These are phyloP conservation scores for Dianthus caryophyllus DNA, from an alignment of 148 eudicot species.

Conservation along the genomic window DNA sequence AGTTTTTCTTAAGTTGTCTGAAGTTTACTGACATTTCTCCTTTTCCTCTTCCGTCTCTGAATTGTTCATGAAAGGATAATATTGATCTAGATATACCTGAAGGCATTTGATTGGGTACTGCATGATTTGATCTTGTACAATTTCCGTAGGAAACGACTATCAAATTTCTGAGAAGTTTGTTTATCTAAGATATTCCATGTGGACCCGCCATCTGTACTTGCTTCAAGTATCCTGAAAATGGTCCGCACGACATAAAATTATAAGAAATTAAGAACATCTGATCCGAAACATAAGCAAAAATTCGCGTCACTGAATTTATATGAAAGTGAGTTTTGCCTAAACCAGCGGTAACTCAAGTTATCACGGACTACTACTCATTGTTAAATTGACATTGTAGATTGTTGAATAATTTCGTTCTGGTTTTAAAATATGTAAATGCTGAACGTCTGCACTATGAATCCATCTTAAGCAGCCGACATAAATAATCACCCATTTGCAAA, in stretches of 20 bases:
- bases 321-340: neutral
- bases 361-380: no score
- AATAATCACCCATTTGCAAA: neutral
- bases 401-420: neutral
- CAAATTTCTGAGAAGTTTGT: constrained; percentile 65
- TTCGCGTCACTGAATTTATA: neutral
- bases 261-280: neutral
- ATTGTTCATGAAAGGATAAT: no score
- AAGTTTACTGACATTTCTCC: no score
- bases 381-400: neutral
- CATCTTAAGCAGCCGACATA: neutral
- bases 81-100: constrained; percentile 43
- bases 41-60: neutral
- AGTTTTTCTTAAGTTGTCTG: no score
- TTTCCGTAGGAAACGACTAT: constrained; percentile 64
- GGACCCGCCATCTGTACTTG: constrained; percentile 76
- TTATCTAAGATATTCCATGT: constrained; percentile 66
- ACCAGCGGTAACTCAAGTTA: neutral
- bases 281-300: neutral
- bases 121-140: constrained; percentile 37
- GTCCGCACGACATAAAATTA: neutral
- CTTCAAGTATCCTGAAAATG: constrained; percentile 77
- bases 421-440: neutral
- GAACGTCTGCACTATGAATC: neutral
- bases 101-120: constrained; percentile 50